A percentile compares a stretch with the other conserved stretches of the same genome.
phyloP scores from a whole-genome alignment of 164 flowering plant species.

The Vitis vinifera region DNA sequence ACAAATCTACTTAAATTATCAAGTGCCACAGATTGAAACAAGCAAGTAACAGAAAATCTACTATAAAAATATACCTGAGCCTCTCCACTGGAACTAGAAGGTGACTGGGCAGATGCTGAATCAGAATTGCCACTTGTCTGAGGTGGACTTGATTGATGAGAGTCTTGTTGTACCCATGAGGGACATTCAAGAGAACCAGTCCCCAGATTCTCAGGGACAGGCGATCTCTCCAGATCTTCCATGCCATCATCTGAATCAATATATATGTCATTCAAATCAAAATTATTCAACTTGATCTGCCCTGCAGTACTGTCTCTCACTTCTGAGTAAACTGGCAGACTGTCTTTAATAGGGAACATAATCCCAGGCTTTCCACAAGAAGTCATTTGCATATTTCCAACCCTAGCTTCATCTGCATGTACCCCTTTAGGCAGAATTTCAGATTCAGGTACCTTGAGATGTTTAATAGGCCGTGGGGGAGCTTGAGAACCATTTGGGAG shows the following conservation, averaged over 20 bases:
- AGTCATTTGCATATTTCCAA: background rate
- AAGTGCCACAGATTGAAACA: background rate
- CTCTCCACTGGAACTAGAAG: slow-evolving; percentile 89
- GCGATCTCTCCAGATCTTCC: slow-evolving; percentile 45
- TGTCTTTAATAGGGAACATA: slow-evolving; percentile 13
- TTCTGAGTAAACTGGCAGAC: slow-evolving; percentile 18
- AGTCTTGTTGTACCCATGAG: slow-evolving; percentile 47
- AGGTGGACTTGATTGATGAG: slow-evolving; percentile 69
- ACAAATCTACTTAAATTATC: background rate
- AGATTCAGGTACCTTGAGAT: slow-evolving; percentile 10
- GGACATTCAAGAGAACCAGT: slow-evolving; percentile 36
- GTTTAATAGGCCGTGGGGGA: slow-evolving; percentile 9
- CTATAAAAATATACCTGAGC: slow-evolving; percentile 55
- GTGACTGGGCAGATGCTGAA: slow-evolving; percentile 77
- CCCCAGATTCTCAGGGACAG: slow-evolving; percentile 27
- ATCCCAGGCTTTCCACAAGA: slow-evolving; percentile 10
- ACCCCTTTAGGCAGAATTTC: slow-evolving; percentile 20
- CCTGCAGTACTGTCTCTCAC: slow-evolving; percentile 10
- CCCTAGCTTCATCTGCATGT: slow-evolving; percentile 17
- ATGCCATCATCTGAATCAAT: slow-evolving; percentile 57
- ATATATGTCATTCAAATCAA: slow-evolving; percentile 81
- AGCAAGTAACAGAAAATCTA: background rate
- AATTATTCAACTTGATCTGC: slow-evolving; percentile 37
- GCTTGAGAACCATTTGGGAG: slow-evolving; percentile 28
- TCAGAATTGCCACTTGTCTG: slow-evolving; percentile 86